Evolutionary conservation across 305 asterid genomes (phyloP).

Genomic region (Fraxinus velutina): DNA sequence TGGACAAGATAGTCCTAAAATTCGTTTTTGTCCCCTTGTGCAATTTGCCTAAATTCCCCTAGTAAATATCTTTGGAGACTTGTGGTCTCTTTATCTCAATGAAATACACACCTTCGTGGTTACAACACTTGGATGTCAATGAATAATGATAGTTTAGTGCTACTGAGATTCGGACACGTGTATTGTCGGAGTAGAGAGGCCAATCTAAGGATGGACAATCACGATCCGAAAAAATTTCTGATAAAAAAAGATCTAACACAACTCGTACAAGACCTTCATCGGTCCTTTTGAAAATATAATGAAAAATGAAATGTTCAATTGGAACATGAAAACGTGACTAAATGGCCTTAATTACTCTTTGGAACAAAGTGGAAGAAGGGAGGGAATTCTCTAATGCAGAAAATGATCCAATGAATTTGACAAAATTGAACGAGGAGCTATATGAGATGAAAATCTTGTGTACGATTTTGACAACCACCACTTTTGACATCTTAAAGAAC

Average conservation of each 20-base stretch:
- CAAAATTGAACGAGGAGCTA: no score
- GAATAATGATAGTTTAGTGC: neutral
- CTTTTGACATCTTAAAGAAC: neutral
- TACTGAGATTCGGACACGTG: neutral
- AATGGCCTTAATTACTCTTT: no score
- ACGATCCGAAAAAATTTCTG: neutral
- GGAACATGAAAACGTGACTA: no score
- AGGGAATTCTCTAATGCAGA: no score
- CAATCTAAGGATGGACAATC: neutral
- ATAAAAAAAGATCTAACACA: neutral
- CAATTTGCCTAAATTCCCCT: neutral
- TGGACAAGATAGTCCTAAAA: neutral
- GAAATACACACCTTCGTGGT: neutral
- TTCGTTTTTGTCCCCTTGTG: neutral
- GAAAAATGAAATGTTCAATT: no score
- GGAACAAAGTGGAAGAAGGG: no score
- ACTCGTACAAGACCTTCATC: neutral
- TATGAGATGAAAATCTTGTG: no score
- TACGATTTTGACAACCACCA: neutral
- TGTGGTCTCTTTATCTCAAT: neutral
- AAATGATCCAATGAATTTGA: no score
- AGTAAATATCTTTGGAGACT: neutral
- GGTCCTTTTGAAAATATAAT: neutral
- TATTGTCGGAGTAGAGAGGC: neutral
- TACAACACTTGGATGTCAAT: neutral